Evolutionary conservation across 495 filamentous ascomycete genomes (phyloP), one percentile per base, ranked within the genome.

Genomic region (Podospora fimiseda): DNA sequence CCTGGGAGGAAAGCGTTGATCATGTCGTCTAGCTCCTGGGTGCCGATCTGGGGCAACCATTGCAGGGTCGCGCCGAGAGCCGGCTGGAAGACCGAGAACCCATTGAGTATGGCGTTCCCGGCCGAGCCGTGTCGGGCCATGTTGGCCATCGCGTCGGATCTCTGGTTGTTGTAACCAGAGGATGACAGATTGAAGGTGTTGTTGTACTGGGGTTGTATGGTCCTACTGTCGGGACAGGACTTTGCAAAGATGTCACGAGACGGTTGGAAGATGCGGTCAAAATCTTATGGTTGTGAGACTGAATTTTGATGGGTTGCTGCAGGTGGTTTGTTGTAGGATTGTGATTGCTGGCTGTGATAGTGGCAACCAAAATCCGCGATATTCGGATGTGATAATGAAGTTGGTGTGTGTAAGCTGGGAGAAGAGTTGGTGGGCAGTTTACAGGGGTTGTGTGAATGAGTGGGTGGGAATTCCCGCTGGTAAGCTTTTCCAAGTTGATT

Each of bases 31-130:
- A 80, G 68, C 60, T 80, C 74, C 50, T 66, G 61, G 39, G 77
- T 74, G 45, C 77, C 77, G 50, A 81, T 64, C 23, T 72, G 70
- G 43, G 78, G 78, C 40, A 76, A 65, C 66, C 78, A 81, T 55
- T 78, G 72, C 51, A 81, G 62, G 44, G 74, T 51, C 24, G 69
- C 71, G 21, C 78, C 78, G 53, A 80, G 62, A 38, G 63, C 59
- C 18, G 74, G 68, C 63, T 80, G 74, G 62, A 67, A 70, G 53
- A 77, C 68, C 44, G 74, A 74, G 60, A 77, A 74, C 40, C 72
- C 73, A 64, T 73, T 65, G 20, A 70, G 64, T 57, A 66, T 61
- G 43, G 44, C 23, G 27, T 33, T 33, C 23, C 60, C 58, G 59
- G 65, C 56, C 48, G 68, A 67, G 57, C 58, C 62, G 62, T 69